Conservation (phyloP, 768 basidiomycete genomes). For the Plicaturopsis crispa region DNA sequence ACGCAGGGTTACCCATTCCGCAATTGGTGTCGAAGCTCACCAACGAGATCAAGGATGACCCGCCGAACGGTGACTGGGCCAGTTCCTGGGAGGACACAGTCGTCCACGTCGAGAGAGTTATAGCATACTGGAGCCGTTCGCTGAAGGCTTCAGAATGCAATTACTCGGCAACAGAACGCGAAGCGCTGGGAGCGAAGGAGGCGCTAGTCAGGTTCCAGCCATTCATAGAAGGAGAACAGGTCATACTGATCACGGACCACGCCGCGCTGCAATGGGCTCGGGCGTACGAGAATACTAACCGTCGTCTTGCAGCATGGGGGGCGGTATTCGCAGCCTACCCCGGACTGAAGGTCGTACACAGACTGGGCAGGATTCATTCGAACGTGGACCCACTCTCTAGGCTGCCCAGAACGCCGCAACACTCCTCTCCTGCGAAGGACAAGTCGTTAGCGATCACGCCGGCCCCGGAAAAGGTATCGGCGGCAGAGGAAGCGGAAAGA, state of each 20-base stretch:
- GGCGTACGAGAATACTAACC: constrained; percentile 16
- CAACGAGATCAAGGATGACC: constrained; percentile 15
- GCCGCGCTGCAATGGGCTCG: constrained; percentile 18
- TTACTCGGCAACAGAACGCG: constrained; percentile 30
- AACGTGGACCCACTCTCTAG: constrained; percentile 21
- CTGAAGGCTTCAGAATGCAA: constrained; percentile 25
- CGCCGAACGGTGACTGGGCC: constrained; percentile 13
- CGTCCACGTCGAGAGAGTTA: constrained; percentile 23
- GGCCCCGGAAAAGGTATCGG: no score
- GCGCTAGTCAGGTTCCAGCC: constrained; percentile 28
- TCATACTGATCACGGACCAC: constrained; percentile 22
- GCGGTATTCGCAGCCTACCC: constrained; percentile 24
- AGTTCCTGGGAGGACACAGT: constrained; percentile 21
- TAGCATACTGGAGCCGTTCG: constrained; percentile 21
- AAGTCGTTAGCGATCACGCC: constrained; percentile 2
- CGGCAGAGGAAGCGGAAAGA: no score
- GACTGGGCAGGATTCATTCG: constrained; percentile 24
- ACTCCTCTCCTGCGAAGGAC: constrained; percentile 10
- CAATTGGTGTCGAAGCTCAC: constrained; percentile 10
- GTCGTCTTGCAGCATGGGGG: constrained; percentile 21
- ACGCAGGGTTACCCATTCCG: constrained; percentile 13
- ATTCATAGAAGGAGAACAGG: constrained; percentile 25
- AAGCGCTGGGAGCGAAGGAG: constrained; percentile 31
- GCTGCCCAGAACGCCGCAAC: constrained; percentile 9
- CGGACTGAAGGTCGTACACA: constrained; percentile 21